Evolutionary conservation across 345 rosid species (phyloP).

Genomic region (Physaria fendleri): DNA sequence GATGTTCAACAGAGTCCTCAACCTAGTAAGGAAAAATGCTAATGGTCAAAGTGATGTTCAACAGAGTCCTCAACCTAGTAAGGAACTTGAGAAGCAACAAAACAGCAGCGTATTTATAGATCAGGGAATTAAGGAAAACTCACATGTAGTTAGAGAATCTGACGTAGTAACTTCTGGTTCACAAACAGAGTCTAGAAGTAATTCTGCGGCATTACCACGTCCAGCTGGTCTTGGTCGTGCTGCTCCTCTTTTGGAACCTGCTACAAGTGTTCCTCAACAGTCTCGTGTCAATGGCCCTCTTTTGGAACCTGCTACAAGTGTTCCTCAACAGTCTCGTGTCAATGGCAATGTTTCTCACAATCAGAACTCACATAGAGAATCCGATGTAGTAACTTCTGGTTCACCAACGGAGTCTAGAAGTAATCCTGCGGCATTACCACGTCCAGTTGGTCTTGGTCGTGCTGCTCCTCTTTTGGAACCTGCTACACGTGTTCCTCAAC

Average conservation of each 20-base stretch:
- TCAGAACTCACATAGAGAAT: constrained; percentile 24
- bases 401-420: constrained; percentile 40
- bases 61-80: constrained; percentile 11
- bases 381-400: constrained; percentile 24
- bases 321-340: no score
- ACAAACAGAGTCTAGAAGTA: constrained; percentile 37
- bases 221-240: no score
- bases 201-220: constrained; percentile 32
- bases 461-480: no score
- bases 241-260: no score
- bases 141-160: constrained; percentile 27
- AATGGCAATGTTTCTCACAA: no score
- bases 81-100: constrained; percentile 19
- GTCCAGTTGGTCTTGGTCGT: constrained; percentile 98
- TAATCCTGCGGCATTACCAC: constrained; percentile 30
- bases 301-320: constrained; percentile 70
- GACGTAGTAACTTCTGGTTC: constrained; percentile 30
- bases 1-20: constrained; percentile 14
- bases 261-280: no score
- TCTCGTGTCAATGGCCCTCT: constrained; percentile 86
- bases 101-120: constrained; percentile 21
- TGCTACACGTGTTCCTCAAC: no score
- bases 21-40: neutral
- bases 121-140: constrained; percentile 23
- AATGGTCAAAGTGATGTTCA: constrained; percentile 13